A percentile compares a stretch with the other conserved stretches of the same genome.
Conservation (phyloP, 768 basidiomycete genomes). For the Trametes coccinea region DNA sequence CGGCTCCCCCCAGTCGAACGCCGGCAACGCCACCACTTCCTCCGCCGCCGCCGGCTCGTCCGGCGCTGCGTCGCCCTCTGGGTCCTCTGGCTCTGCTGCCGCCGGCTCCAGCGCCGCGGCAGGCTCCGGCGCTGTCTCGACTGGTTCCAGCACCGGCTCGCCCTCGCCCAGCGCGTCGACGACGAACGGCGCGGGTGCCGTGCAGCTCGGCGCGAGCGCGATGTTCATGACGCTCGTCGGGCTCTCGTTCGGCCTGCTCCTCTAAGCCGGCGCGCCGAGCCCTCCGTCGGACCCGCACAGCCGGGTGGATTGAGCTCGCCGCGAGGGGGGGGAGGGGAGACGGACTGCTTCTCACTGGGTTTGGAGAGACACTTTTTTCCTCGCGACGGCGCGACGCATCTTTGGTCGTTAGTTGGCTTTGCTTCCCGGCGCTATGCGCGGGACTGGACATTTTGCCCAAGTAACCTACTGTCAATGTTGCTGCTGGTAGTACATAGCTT, state of each 20-base stretch:
- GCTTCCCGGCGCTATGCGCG: constrained; percentile 10
- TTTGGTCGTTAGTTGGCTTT: constrained; percentile 6
- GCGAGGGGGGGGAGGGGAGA: background rate
- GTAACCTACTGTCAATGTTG: constrained; percentile 13
- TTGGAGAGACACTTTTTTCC: background rate
- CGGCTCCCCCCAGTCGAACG: constrained; percentile 9
- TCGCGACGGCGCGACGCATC: background rate
- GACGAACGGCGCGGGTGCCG: constrained; percentile 10
- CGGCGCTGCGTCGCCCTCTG: constrained; percentile 18
- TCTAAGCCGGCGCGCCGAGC: constrained; percentile 11
- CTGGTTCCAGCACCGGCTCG: background rate
- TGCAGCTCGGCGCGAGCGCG: constrained; percentile 36
- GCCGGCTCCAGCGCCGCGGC: constrained; percentile 23
- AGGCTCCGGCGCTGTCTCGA: background rate
- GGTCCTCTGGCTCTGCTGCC: constrained; percentile 28
- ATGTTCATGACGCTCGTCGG: constrained; percentile 22
- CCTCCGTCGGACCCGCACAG: background rate
- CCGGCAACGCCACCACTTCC: constrained; percentile 14
- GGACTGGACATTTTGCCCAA: constrained; percentile 8
- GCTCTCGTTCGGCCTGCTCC: constrained; percentile 19
- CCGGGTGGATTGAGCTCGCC: constrained; percentile 20
- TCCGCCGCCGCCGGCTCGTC: constrained; percentile 18
- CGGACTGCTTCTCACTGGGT: background rate
- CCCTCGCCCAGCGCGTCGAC: constrained; percentile 15
- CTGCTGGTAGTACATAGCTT: constrained; percentile 17